A percentile compares a stretch with the other conserved stretches of the same genome.
These are phyloP conservation scores for Manihot esculenta DNA, from an alignment of 441 rosid species.

Conservation along the genomic window DNA sequence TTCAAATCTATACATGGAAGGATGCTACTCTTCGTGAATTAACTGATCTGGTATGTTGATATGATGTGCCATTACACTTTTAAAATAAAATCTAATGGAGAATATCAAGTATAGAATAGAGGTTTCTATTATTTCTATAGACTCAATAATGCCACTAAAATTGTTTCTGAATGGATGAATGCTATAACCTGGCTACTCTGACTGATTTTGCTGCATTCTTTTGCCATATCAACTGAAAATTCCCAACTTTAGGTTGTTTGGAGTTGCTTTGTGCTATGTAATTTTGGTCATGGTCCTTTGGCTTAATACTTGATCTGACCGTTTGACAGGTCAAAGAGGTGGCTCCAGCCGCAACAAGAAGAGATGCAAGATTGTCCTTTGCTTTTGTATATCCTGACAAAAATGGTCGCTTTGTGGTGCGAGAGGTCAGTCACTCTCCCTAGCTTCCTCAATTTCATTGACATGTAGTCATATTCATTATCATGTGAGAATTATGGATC, in stretches of 20 bases:
- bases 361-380: slow-evolving; percentile 70
- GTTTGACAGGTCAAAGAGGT: slow-evolving; percentile 80
- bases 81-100: neutral
- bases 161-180: neutral
- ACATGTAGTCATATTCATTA: neutral
- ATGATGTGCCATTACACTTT: neutral
- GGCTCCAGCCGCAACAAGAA: slow-evolving; percentile 85
- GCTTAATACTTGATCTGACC: slow-evolving; percentile 11
- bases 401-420: slow-evolving; percentile 68
- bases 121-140: no score
- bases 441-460: slow-evolving; percentile 7
- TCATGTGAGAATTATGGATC: no score
- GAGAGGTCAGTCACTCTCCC: slow-evolving; percentile 50
- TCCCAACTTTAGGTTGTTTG: neutral
- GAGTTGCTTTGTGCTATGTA: neutral
- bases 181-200: neutral
- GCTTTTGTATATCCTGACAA: slow-evolving; percentile 93
- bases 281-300: neutral
- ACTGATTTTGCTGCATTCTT: no score
- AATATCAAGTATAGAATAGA: no score
- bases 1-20: slow-evolving; percentile 97
- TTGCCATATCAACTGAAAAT: neutral
- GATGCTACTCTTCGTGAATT: slow-evolving; percentile 92
- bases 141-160: no score
- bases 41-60: slow-evolving; percentile 71